A percentile compares a stretch with the other conserved stretches of the same genome.
Conservation (phyloP, 805 yeast species). For the Lipomyces yamanashiensis region DNA sequence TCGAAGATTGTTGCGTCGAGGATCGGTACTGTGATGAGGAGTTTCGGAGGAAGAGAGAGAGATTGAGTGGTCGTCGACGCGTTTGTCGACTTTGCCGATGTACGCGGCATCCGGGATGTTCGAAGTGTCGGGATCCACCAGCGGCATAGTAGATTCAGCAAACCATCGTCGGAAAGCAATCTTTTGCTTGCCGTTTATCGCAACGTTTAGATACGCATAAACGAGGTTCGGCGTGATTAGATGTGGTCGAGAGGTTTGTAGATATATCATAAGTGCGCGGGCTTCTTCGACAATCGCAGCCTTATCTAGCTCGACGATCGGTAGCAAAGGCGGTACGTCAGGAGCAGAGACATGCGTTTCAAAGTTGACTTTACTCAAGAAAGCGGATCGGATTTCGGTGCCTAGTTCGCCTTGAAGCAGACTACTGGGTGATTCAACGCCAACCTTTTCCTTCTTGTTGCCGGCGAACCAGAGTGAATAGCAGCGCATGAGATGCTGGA, state of each 20-base stretch:
- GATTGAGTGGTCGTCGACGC: not conserved
- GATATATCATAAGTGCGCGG: constrained; percentile 71
- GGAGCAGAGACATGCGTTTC: not conserved
- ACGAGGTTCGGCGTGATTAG: constrained; percentile 52
- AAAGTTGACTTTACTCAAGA: constrained; percentile 10
- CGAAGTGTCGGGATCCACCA: constrained; percentile 48
- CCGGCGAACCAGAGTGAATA: constrained; percentile 41
- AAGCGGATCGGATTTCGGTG: constrained; percentile 10
- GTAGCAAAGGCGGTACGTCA: constrained; percentile 68
- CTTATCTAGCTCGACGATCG: constrained; percentile 53
- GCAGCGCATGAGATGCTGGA: constrained; percentile 44
- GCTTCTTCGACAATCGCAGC: constrained; percentile 70
- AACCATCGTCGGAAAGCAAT: constrained; percentile 42
- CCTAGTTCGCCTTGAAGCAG: constrained; percentile 9
- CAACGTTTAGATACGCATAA: constrained; percentile 61
- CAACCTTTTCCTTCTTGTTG: constrained; percentile 1
- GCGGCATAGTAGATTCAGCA: constrained; percentile 47
- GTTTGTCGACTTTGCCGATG: constrained; percentile 27
- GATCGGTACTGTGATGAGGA: constrained; percentile 31
- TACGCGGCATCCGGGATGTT: constrained; percentile 44
- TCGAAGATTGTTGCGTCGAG: constrained; percentile 28
- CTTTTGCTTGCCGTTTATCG: constrained; percentile 59
- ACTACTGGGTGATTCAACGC: not conserved
- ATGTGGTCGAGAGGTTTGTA: constrained; percentile 52
- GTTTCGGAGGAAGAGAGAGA: constrained; percentile 34